Evolutionary conservation across 1,139 yeast species (phyloP).

Genomic region (Yamadazyma mexicana): DNA sequence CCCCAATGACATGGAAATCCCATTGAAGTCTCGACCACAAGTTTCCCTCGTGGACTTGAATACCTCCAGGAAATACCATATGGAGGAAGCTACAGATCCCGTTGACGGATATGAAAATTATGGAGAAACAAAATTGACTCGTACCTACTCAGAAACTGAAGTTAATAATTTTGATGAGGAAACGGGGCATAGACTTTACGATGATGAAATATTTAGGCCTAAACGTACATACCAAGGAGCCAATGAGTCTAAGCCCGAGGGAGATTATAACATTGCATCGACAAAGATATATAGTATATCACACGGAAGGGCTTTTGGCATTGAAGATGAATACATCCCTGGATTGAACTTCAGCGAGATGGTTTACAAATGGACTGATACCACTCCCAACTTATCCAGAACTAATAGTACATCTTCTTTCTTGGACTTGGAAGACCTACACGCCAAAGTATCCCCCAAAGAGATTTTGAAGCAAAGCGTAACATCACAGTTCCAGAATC

Average conservation of each 20-base stretch:
- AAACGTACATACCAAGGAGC: constrained; percentile 13
- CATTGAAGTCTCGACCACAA: constrained; percentile 43
- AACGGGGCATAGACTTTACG: constrained; percentile 50
- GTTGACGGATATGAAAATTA: constrained; percentile 6
- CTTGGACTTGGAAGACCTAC: constrained; percentile 44
- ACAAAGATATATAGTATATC: constrained; percentile 27
- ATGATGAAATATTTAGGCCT: constrained; percentile 50
- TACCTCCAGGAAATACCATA: constrained; percentile 26
- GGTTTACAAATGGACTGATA: constrained; percentile 35
- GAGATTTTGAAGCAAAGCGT: constrained; percentile 32
- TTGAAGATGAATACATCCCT: constrained; percentile 74
- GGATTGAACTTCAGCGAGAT: constrained; percentile 55
- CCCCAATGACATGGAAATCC: constrained; percentile 36
- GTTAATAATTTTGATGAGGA: constrained; percentile 51
- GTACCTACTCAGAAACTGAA: constrained; percentile 60
- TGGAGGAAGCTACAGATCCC: constrained; percentile 7
- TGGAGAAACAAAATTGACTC: constrained; percentile 24
- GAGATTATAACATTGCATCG: constrained; percentile 9
- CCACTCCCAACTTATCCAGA: constrained; percentile 17
- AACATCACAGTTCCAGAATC: background rate
- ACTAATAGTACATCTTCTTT: constrained; percentile 32
- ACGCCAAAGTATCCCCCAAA: constrained; percentile 50
- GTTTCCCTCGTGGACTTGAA: constrained; percentile 37
- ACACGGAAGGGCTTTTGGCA: constrained; percentile 35
- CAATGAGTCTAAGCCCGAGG: constrained; percentile 6